Conservation (phyloP, 352 stramenopile species). For the Phytophthora crassamura region DNA sequence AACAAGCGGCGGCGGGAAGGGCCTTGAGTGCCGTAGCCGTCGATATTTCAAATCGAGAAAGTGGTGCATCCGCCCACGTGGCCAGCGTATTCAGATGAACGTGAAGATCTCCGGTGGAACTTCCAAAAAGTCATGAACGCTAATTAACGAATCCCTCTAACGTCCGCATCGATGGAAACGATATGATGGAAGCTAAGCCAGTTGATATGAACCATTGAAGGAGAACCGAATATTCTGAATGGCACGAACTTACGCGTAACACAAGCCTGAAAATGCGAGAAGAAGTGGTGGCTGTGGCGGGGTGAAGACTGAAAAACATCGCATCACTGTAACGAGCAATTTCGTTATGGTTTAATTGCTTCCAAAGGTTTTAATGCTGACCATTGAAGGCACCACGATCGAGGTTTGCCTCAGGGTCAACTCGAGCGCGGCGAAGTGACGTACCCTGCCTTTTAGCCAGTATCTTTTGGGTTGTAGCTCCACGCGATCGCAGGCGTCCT, state of each 20-base stretch:
- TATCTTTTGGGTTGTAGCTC: background rate
- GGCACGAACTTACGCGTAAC: too few species aligned
- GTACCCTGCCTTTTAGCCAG: background rate
- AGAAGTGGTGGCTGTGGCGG: too few species aligned
- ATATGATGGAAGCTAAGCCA: conserved; percentile 38
- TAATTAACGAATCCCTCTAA: conserved; percentile 32
- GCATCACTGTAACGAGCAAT: too few species aligned
- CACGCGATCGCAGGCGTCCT: background rate
- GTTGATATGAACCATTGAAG: conserved; percentile 31
- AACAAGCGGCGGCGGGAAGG: conserved; percentile 31
- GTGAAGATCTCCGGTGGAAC: conserved; percentile 27
- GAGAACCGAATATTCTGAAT: too few species aligned
- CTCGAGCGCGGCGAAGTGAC: background rate
- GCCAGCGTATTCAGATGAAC: conserved; percentile 21
- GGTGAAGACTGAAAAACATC: too few species aligned
- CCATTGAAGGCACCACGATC: background rate
- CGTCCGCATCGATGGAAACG: conserved; percentile 34
- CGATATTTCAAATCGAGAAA: conserved; percentile 20
- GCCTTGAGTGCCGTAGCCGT: background rate
- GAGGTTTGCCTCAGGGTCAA: background rate
- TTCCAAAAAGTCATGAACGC: conserved; percentile 13
- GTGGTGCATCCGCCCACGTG: conserved; percentile 15
- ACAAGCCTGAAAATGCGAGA: too few species aligned
- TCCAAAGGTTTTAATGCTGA: background rate
- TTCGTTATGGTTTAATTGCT: background rate